A percentile compares a stretch with the other conserved stretches of the same genome.
phyloP scores from a whole-genome alignment of 139 green algal genomes.

The Diplosphaera chodatii region DNA sequence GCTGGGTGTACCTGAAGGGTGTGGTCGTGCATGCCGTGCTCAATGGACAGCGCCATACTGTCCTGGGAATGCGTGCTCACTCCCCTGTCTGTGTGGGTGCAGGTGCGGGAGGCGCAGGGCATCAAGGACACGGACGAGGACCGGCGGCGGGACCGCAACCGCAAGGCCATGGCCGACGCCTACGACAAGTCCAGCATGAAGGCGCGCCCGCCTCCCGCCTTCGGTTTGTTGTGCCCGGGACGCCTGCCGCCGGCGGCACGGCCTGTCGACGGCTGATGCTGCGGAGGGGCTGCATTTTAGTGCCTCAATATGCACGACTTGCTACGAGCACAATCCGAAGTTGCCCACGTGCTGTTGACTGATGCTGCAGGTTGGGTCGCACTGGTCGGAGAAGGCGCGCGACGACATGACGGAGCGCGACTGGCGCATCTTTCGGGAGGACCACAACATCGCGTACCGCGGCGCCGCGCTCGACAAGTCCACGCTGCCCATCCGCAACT shows the following conservation, averaged over 20 bases:
- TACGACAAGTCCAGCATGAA: slow-evolving; percentile 74
- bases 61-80: too few relatives aligned
- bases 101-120: slow-evolving; percentile 28
- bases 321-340: too few relatives aligned
- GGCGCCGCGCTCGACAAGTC: slow-evolving; percentile 14
- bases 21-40: too few relatives aligned
- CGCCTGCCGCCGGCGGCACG: too few relatives aligned
- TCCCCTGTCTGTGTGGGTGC: neutral
- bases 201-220: slow-evolving; percentile 9
- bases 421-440: slow-evolving; percentile 99
- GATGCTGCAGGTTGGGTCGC: slow-evolving; percentile 10
- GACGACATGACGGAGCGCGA: slow-evolving; percentile 92
- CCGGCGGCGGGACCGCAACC: slow-evolving; percentile 42
- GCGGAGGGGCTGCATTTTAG: too few relatives aligned
- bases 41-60: too few relatives aligned
- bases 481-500: slow-evolving; percentile 69
- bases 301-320: too few relatives aligned
- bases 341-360: too few relatives aligned
- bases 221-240: too few relatives aligned
- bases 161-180: slow-evolving; percentile 48
- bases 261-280: too few relatives aligned
- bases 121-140: slow-evolving; percentile 56
- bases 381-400: slow-evolving; percentile 91
- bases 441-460: slow-evolving; percentile 96
- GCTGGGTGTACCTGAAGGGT: too few relatives aligned